phyloP scores from a whole-genome alignment of 2,329 filamentous ascomycete genomes.

The Coniochaeta pulveracea region DNA sequence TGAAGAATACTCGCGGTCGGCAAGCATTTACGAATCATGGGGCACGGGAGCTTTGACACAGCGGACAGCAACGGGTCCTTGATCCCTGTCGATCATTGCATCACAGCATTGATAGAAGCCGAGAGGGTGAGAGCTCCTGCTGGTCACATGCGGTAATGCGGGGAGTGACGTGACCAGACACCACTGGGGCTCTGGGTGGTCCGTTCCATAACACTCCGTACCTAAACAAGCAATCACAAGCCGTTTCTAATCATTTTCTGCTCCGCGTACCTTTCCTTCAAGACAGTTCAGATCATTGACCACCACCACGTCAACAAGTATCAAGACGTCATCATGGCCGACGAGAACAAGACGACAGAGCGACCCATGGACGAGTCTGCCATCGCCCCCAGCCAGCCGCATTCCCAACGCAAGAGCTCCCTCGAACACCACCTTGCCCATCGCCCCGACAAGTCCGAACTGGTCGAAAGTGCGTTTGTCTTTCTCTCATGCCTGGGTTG shows the following conservation, averaged over 20 bases:
- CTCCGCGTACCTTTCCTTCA: neutral
- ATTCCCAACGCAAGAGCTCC: conserved; percentile 49
- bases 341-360: conserved; percentile 14
- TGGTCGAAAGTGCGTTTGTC: conserved; percentile 61
- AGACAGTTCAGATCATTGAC: neutral
- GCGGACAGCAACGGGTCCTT: too few relatives aligned
- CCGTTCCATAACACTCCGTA: neutral
- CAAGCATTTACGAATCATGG: too few relatives aligned
- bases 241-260: neutral
- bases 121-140: neutral
- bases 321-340: conserved; percentile 20
- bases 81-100: conserved; percentile 3
- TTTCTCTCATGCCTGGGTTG: neutral
- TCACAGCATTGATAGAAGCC: too few relatives aligned
- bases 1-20: too few relatives aligned
- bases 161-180: neutral
- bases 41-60: too few relatives aligned
- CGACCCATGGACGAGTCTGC: conserved; percentile 47
- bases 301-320: conserved; percentile 20
- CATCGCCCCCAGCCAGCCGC: conserved; percentile 42
- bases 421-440: conserved; percentile 62
- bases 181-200: neutral
- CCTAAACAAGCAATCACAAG: neutral
- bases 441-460: conserved; percentile 63
- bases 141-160: neutral